Percentiles rank a stretch among this genome's conserved stretches.
phyloP scores from a whole-genome alignment of 2,329 filamentous ascomycete species.

The Arthrinium puccinioides region DNA sequence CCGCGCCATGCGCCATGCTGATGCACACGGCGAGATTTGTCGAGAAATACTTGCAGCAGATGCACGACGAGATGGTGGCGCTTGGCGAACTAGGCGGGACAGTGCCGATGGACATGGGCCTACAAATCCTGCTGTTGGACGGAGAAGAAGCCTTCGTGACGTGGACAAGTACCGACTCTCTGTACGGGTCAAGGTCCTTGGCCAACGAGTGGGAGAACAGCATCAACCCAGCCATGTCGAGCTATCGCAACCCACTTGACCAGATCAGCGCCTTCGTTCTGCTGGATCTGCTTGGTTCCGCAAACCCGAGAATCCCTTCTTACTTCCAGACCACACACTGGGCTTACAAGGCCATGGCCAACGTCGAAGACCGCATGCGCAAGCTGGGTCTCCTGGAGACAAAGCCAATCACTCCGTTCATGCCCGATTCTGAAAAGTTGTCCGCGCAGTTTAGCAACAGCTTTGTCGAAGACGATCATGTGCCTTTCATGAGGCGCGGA shows the following conservation, averaged over 20 bases:
- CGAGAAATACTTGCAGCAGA: slow-evolving; percentile 63
- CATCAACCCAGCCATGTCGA: slow-evolving; percentile 58
- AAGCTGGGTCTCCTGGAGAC: slow-evolving; percentile 43
- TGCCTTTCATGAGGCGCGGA: slow-evolving; percentile 68
- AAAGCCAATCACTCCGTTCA: slow-evolving; percentile 36
- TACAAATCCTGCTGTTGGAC: slow-evolving; percentile 75
- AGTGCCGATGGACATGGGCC: slow-evolving; percentile 61
- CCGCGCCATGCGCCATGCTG: slow-evolving; percentile 77
- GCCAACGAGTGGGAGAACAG: slow-evolving; percentile 65
- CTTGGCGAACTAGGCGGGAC: slow-evolving; percentile 38
- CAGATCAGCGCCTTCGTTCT: slow-evolving; percentile 73
- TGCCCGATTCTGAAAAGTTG: slow-evolving; percentile 47
- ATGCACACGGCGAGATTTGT: slow-evolving; percentile 68
- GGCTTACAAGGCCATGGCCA: slow-evolving; percentile 65
- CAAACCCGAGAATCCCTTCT: slow-evolving; percentile 55
- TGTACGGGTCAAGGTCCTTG: slow-evolving; percentile 72
- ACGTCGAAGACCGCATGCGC: slow-evolving; percentile 58
- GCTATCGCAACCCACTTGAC: slow-evolving; percentile 60
- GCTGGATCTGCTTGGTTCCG: slow-evolving; percentile 63
- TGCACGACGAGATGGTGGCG: slow-evolving; percentile 63
- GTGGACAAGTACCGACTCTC: slow-evolving; percentile 67
- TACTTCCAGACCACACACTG: slow-evolving; percentile 77
- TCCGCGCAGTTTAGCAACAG: slow-evolving; percentile 22
- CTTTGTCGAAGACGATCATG: slow-evolving; percentile 63
- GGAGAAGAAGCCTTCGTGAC: slow-evolving; percentile 72